Evolutionary conservation across 2,329 filamentous ascomycete genomes (phyloP).

Genomic region (Scolecobasidium constrictum): DNA sequence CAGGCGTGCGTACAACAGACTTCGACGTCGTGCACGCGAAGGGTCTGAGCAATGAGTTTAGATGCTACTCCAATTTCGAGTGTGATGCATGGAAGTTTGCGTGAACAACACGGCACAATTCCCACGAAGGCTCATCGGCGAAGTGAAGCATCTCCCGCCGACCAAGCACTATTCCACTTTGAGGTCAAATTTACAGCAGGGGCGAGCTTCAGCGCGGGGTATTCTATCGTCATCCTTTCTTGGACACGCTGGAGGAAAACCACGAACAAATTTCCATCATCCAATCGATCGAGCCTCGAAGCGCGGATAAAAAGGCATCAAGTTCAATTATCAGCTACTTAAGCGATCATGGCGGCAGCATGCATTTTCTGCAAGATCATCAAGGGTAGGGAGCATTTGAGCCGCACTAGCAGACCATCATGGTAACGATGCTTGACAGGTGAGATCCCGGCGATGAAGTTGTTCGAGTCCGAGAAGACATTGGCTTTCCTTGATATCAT

Average conservation of each 20-base stretch:
- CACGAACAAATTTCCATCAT: too few relatives aligned
- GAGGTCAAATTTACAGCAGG: background rate
- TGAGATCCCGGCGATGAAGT: conserved; percentile 92
- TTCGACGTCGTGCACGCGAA: conserved; percentile 60
- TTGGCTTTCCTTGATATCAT: conserved; percentile 95
- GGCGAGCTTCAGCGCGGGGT: background rate
- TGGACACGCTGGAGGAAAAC: too few relatives aligned
- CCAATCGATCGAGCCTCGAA: too few relatives aligned
- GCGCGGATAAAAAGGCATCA: too few relatives aligned
- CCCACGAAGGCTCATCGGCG: too few relatives aligned
- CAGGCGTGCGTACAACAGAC: conserved; percentile 53
- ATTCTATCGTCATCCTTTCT: background rate
- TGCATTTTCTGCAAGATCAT: conserved; percentile 99
- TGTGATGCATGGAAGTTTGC: conserved; percentile 33
- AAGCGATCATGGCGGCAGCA: conserved; percentile 38
- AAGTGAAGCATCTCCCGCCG: too few relatives aligned
- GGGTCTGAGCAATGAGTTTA: conserved; percentile 70
- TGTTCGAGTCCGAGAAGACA: conserved; percentile 88
- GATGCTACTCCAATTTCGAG: conserved; percentile 71
- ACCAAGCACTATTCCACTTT: background rate
- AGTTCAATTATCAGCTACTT: too few relatives aligned
- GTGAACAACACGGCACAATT: too few relatives aligned
- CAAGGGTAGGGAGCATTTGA: conserved; percentile 60
- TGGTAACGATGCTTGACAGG: conserved; percentile 39
- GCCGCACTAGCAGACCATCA: background rate